Evolutionary conservation across 371 early-diverging fungal genomes (phyloP).

Genomic region (Apophysomyces sp.): DNA sequence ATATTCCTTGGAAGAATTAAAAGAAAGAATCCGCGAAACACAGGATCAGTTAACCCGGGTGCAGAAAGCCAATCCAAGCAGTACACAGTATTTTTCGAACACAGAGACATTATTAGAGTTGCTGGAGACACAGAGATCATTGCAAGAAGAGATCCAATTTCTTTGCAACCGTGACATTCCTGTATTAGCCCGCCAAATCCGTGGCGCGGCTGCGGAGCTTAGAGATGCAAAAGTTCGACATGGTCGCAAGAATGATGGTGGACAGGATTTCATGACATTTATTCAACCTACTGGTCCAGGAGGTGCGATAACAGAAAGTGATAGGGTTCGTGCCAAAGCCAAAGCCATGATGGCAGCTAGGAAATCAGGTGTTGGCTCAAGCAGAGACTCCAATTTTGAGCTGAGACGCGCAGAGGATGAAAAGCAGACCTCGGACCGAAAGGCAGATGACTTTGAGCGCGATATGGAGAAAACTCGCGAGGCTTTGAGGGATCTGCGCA

Average conservation of each 20-base stretch:
- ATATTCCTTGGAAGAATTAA: conserved; percentile 45
- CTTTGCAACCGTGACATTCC: conserved; percentile 54
- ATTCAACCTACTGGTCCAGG: conserved; percentile 61
- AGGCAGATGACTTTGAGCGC: conserved; percentile 41
- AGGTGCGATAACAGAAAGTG: conserved; percentile 57
- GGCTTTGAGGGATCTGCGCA: conserved; percentile 35
- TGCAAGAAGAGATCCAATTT: conserved; percentile 47
- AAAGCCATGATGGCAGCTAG: conserved; percentile 66
- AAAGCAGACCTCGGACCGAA: conserved; percentile 37
- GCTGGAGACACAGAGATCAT: conserved; percentile 35
- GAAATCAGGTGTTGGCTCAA: conserved; percentile 33
- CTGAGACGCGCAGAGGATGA: conserved; percentile 45
- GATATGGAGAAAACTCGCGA: conserved; percentile 44
- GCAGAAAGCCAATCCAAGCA: conserved; percentile 13
- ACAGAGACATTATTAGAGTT: conserved; percentile 30
- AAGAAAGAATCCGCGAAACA: conserved; percentile 41
- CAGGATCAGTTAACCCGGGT: conserved; percentile 34
- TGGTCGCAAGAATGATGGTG: conserved; percentile 37
- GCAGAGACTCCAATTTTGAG: conserved; percentile 28
- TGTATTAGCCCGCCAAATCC: conserved; percentile 49
- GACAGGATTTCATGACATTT: conserved; percentile 42
- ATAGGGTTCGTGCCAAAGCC: conserved; percentile 66
- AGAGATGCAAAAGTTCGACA: conserved; percentile 54
- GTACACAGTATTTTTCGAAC: conserved; percentile 30
- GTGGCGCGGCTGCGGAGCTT: conserved; percentile 53